Evolutionary conservation across 306 rosid genomes (phyloP).

Genomic region (Acacia acuminata): DNA sequence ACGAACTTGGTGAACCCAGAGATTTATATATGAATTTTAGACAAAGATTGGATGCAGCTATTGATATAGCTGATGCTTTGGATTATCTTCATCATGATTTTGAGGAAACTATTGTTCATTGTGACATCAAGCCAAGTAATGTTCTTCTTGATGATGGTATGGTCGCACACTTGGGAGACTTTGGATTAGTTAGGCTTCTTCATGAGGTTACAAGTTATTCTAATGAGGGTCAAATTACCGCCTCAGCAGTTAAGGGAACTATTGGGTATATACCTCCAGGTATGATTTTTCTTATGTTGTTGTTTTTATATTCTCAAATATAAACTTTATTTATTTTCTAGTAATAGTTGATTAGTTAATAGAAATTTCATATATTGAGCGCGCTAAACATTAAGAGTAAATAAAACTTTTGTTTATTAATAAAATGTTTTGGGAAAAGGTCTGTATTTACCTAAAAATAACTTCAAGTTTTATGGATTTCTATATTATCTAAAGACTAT

Average conservation of each 20-base stretch:
- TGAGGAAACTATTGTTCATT: background rate
- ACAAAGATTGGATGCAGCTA: background rate
- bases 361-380: too few relatives aligned
- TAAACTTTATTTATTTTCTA: background rate
- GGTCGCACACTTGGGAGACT: background rate
- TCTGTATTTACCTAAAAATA: too few relatives aligned
- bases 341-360: too few relatives aligned
- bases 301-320: background rate
- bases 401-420: background rate
- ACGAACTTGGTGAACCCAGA: background rate
- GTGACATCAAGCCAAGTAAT: background rate
- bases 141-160: background rate
- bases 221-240: background rate
- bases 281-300: background rate
- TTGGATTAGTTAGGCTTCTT: background rate
- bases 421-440: too few relatives aligned
- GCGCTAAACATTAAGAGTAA: background rate
- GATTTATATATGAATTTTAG: background rate
- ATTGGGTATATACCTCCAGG: conserved; percentile 42
- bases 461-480: too few relatives aligned
- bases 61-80: background rate
- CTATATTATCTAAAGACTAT: background rate
- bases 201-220: background rate
- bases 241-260: conserved; percentile 29
- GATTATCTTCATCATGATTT: too few relatives aligned